phyloP scores from a whole-genome alignment of 225 moss, liverwort and hornwort species.

The Polytrichum formosum region DNA sequence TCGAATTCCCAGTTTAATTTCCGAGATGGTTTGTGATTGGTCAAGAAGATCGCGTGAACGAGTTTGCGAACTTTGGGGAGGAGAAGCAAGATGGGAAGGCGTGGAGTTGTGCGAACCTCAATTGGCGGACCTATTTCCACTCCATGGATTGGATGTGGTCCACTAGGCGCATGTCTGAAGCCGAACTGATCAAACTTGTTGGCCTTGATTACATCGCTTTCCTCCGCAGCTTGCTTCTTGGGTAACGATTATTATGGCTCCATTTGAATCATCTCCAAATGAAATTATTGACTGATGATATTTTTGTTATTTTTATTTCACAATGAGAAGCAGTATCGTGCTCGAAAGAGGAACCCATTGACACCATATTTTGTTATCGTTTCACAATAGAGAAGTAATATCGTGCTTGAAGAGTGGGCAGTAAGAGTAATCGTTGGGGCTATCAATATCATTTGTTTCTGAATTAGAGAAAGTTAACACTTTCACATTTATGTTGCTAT shows the following conservation, averaged over 20 bases:
- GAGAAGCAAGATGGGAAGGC: slow-evolving; percentile 23
- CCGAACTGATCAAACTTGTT: slow-evolving; percentile 53
- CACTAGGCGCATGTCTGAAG: slow-evolving; percentile 51
- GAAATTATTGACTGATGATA: too few species aligned
- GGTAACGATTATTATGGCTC: slow-evolving; percentile 27
- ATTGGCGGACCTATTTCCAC: slow-evolving; percentile 37
- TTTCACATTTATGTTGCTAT: too few species aligned
- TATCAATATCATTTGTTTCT: too few species aligned
- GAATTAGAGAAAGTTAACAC: too few species aligned
- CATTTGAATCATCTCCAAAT: too few species aligned
- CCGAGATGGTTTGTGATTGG: slow-evolving; percentile 46
- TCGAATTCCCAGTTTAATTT: slow-evolving; percentile 64
- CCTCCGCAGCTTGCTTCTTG: slow-evolving; percentile 58
- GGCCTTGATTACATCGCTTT: slow-evolving; percentile 74
- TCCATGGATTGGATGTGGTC: slow-evolving; percentile 54
- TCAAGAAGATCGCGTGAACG: slow-evolving; percentile 25
- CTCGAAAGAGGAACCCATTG: too few species aligned
- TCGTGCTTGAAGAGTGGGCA: too few species aligned
- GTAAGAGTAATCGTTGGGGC: too few species aligned
- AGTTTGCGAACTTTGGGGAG: slow-evolving; percentile 11
- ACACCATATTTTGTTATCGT: too few species aligned
- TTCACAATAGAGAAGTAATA: too few species aligned
- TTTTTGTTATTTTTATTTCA: too few species aligned
- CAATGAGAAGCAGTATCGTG: too few species aligned
- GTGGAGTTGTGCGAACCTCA: slow-evolving; percentile 8